Evolutionary conservation across 139 green algal genomes (phyloP), one percentile per base, ranked within the genome.

Genomic region (Chlorella sp.): DNA sequence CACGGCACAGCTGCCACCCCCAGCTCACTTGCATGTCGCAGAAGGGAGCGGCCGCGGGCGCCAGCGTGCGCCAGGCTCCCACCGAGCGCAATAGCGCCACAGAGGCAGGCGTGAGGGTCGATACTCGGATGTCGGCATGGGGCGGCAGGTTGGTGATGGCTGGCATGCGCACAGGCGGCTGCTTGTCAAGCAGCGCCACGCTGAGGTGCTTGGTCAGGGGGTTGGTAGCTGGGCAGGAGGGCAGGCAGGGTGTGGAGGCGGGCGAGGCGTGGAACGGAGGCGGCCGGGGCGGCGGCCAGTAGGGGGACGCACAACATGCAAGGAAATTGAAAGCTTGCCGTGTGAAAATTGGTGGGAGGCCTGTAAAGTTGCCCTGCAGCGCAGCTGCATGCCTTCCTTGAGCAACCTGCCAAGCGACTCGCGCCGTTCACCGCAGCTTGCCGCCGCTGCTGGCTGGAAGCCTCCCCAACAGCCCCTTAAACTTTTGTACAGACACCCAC

Each of bases 41-140:
- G 14, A 81, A 68, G 22, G 76, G 76, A 17, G 51, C 76, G 0
- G 76, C 76, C 0, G 76, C 76, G 4, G 54, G 51, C 1, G 54
- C 51, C 34, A 81, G 76, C 76, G 76, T 46, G 24, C 54, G 34
- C 76, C 76, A 81, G 30, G 51, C 76, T 0, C 76, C 76, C 36
- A 81, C 36, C 3, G 24, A 13, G 6, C 51, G 76, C 54, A 81
- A 54, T 14, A 81, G 51, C 4, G 34, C 51, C 3, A 70, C 56
- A 22, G 34, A 72, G 36, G 54, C n/a, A 7, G 76, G 51, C 0
- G 76, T 69, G 17, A 81, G 76, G 3, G 76, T 64, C 6, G 76
- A 70, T 22, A 81, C 76, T 0, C 54, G 54, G 1, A 46, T 8
- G 76, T 81, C 76, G 24, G 51, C 28, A 2, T 2, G 2, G 2